Evolutionary conservation across 768 basidiomycete genomes (phyloP).

Genomic region (Amanita pseudoporphyria): DNA sequence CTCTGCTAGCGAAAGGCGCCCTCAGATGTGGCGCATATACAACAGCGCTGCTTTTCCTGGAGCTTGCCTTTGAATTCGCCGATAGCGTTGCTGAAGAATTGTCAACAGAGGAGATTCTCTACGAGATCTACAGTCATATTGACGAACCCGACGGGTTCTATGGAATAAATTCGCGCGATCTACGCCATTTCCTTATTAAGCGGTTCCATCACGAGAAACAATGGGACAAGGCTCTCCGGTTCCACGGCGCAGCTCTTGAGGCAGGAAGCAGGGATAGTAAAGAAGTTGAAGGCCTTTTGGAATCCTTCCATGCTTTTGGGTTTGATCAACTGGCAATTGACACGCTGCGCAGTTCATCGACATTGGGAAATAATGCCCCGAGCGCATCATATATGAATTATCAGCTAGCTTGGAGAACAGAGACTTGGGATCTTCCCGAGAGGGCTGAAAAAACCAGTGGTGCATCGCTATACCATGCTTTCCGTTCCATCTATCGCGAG

Average conservation of each 20-base stretch:
- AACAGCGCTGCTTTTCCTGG: conserved; percentile 83
- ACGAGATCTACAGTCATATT: conserved; percentile 89
- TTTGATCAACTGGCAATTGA: conserved; percentile 82
- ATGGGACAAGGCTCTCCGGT: conserved; percentile 85
- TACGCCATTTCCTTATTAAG: conserved; percentile 71
- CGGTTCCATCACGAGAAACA: conserved; percentile 89
- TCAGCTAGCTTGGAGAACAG: conserved; percentile 88
- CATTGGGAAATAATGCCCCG: conserved; percentile 17
- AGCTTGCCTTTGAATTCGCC: conserved; percentile 55
- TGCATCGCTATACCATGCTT: conserved; percentile 62
- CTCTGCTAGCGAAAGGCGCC: conserved; percentile 63
- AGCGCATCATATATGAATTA: conserved; percentile 49
- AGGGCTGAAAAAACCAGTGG: conserved; percentile 36
- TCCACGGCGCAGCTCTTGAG: conserved; percentile 81
- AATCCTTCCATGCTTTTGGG: conserved; percentile 82
- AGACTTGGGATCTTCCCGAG: conserved; percentile 90
- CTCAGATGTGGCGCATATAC: conserved; percentile 78
- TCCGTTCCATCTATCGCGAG: conserved; percentile 78
- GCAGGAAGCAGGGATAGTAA: conserved; percentile 32
- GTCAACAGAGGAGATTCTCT: conserved; percentile 61
- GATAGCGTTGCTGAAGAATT: conserved; percentile 18
- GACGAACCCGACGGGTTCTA: conserved; percentile 99
- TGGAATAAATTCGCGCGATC: conserved; percentile 73
- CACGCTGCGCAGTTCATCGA: conserved; percentile 38
- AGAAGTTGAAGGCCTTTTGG: conserved; percentile 57